phyloP scores from a whole-genome alignment of 768 basidiomycete species.

The Hydnum rufescens region DNA sequence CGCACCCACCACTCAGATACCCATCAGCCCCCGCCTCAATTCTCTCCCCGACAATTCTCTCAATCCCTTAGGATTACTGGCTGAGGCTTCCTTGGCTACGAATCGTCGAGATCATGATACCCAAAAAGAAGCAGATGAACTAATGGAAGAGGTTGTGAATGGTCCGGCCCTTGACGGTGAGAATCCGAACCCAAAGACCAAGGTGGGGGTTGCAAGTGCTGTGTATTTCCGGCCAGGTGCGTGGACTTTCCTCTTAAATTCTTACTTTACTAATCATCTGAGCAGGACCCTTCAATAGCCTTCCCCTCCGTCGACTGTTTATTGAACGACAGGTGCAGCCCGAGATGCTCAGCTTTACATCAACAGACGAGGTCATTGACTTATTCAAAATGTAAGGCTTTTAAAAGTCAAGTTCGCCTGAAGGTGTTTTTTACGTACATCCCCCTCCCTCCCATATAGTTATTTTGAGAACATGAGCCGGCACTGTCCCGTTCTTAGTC shows the following conservation, averaged over 20 bases:
- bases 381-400: slow-evolving; percentile 64
- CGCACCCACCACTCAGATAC: not conserved
- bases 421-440: too few species aligned
- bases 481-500: slow-evolving; percentile 66
- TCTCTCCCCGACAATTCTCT: slow-evolving; percentile 80
- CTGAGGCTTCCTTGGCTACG: slow-evolving; percentile 46
- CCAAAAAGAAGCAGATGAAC: not conserved
- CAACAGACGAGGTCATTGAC: slow-evolving; percentile 74
- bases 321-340: slow-evolving; percentile 84
- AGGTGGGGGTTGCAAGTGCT: slow-evolving; percentile 63
- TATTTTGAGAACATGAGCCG: slow-evolving; percentile 24
- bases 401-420: too few species aligned
- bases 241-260: slow-evolving; percentile 11
- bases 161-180: too few species aligned
- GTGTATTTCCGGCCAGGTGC: slow-evolving; percentile 84
- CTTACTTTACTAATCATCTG: not conserved
- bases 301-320: slow-evolving; percentile 61
- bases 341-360: slow-evolving; percentile 78
- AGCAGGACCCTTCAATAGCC: slow-evolving; percentile 53
- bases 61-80: slow-evolving; percentile 82
- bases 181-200: slow-evolving; percentile 16
- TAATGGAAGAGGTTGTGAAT: slow-evolving; percentile 22
- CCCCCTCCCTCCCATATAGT: too few species aligned
- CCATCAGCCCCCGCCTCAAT: slow-evolving; percentile 49
- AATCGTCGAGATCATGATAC: not conserved